These are phyloP conservation scores for Wickerhamiella vanderwaltii DNA, from an alignment of 805 yeast species.

Conservation along the genomic window DNA sequence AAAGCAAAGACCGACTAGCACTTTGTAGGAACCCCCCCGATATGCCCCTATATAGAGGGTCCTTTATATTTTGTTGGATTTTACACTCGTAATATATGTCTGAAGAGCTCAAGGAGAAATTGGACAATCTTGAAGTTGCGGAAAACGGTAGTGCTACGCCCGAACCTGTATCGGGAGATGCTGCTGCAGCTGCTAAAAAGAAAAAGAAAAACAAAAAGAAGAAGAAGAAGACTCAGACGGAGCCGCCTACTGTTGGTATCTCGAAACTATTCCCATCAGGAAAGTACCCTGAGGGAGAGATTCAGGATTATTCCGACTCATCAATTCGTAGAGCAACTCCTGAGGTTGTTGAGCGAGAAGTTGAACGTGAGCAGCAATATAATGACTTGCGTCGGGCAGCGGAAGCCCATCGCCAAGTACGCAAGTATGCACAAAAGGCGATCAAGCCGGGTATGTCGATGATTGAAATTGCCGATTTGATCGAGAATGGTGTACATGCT, in stretches of 20 bases:
- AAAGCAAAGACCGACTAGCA: too few species aligned
- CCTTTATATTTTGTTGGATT: too few species aligned
- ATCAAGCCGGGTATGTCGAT: constrained; percentile 87
- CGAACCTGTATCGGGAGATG: constrained; percentile 25
- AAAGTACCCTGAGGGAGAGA: constrained; percentile 22
- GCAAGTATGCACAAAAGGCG: constrained; percentile 60
- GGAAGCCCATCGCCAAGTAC: constrained; percentile 85
- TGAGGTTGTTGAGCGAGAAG: constrained; percentile 64
- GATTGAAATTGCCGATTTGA: constrained; percentile 77
- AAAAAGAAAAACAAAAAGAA: constrained; percentile 50
- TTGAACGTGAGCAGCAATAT: constrained; percentile 38
- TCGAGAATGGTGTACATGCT: constrained; percentile 73
- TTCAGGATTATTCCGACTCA: constrained; percentile 11
- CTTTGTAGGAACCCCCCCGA: too few species aligned
- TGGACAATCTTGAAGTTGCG: constrained; percentile 18
- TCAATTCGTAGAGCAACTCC: constrained; percentile 66
- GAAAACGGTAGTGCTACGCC: constrained; percentile 18
- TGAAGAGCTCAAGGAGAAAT: neutral
- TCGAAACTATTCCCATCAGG: constrained; percentile 57
- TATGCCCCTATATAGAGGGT: too few species aligned
- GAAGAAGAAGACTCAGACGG: constrained; percentile 40
- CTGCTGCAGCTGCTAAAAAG: constrained; percentile 29
- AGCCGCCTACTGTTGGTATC: constrained; percentile 47
- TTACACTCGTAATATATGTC: too few species aligned
- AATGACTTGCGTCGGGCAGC: constrained; percentile 92